Base-by-base conservation (phyloP, 83 land plant genomes). In the Picea abies region DNA sequence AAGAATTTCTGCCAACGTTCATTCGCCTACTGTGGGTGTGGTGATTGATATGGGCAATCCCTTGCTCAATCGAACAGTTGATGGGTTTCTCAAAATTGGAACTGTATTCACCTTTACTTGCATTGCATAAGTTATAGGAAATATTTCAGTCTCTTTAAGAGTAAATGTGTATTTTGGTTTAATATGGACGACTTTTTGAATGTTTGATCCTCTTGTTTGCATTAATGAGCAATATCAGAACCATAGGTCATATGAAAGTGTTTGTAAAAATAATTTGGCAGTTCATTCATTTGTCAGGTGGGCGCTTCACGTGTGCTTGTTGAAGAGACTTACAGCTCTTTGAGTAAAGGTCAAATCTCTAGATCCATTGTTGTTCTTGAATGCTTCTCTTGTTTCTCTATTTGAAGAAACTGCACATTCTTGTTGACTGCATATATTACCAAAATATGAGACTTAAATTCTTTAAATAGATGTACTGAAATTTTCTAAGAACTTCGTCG, bases 1-100 rank as follows among this genome's bases (percentile, higher is more conserved):
- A 52, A 82, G 83, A 14, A 83, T 88, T 80, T 79, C 83, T 8
- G 85, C 84, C 0, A 68, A 84, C 4, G 23, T 86, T 17, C 63
- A 77, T 23, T 81, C 85, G 20, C 92, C 90, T 0, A 86, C 81
- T 63, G 84, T 90, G 12, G 92, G 84, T 32, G 79, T 90, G 17
- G 26, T 82, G 16, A 75, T 90, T 41, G 92, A n/a, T n/a, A n/a
- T n/a, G n/a, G n/a, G n/a, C n/a, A n/a, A n/a, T n/a, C n/a, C n/a
- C n/a, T n/a, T n/a, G 32, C 88, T 88, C 76, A 88, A 90, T 63
- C 77, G 82, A 65, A 86, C 87, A 35, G 82, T 90, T 20, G 92
- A 90, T 73, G 92, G 92, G 22, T 84, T 90, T 77, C 64, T 90
- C 79, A 90, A 90, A 84, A 88, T 88, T 67, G 90, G 90, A 82